Evolutionary conservation across 2,329 filamentous ascomycete species (phyloP).

Genomic region (Colletotrichum gigasporum): DNA sequence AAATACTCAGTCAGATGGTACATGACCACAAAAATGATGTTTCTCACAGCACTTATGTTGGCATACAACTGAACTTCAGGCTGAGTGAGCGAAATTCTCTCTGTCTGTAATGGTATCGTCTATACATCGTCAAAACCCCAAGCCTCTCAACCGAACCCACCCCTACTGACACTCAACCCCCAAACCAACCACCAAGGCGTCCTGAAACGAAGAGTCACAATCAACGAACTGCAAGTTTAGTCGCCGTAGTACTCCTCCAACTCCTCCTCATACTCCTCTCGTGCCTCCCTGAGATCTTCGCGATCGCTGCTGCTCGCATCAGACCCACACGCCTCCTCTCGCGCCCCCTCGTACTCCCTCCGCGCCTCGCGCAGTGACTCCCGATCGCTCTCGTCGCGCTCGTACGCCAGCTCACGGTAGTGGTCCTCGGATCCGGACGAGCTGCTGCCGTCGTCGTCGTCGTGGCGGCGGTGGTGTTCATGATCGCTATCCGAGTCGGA

Average conservation of each 20-base stretch:
- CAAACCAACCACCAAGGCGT: no score
- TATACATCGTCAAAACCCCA: no score
- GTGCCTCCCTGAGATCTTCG: constrained; percentile 56
- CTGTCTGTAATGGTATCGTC: no score
- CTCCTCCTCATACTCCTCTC: constrained; percentile 60
- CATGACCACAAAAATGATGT: no score
- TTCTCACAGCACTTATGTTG: no score
- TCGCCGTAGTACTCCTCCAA: constrained; percentile 30
- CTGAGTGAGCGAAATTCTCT: no score
- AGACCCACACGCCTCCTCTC: constrained; percentile 33
- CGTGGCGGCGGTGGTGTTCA: background rate
- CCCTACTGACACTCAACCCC: no score
- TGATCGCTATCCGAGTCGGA: constrained; percentile 17
- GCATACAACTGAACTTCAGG: no score
- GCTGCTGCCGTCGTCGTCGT: constrained; percentile 22
- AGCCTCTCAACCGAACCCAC: no score
- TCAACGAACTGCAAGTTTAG: constrained; percentile 17
- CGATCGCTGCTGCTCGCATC: constrained; percentile 49
- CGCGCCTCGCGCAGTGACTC: constrained; percentile 47
- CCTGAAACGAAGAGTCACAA: no score
- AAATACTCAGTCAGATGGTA: no score
- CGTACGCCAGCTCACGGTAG: background rate
- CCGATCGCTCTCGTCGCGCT: constrained; percentile 30
- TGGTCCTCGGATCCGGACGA: constrained; percentile 29
- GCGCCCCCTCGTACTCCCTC: constrained; percentile 47